Conservation (phyloP, 176 grass and related monocot species). For the Aegilops bicornis region DNA sequence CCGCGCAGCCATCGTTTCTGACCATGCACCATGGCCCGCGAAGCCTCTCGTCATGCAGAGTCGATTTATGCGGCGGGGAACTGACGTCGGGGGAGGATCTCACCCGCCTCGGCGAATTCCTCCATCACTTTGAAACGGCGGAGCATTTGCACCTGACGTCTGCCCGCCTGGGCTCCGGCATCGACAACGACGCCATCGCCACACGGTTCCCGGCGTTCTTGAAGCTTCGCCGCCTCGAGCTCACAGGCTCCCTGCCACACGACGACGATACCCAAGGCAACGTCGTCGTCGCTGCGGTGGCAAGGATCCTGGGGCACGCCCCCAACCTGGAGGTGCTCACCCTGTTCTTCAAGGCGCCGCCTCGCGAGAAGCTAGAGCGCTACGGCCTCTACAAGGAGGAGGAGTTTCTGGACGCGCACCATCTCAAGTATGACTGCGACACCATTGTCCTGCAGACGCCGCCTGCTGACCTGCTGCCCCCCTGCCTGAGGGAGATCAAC, state of each 20-base stretch:
- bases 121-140: neutral
- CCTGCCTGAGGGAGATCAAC: conserved; percentile 31
- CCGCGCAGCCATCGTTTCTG: neutral
- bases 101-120: neutral
- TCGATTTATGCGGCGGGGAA: conserved; percentile 10
- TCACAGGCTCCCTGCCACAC: neutral
- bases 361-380: neutral
- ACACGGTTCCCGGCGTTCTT: neutral
- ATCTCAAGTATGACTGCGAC: neutral
- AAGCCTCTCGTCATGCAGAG: neutral
- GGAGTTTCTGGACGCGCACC: neutral
- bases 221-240: neutral
- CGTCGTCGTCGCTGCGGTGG: neutral
- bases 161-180: neutral
- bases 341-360: neutral
- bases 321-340: conserved; percentile 5
- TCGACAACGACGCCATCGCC: neutral
- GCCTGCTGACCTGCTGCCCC: neutral
- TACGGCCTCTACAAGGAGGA: neutral
- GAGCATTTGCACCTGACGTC: neutral
- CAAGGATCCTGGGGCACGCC: neutral
- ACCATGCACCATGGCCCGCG: neutral
- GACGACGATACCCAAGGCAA: neutral
- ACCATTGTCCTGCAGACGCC: neutral
- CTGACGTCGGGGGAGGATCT: neutral